phyloP scores from a whole-genome alignment of 768 basidiomycete species.

The Macrolepiota dolichaula region DNA sequence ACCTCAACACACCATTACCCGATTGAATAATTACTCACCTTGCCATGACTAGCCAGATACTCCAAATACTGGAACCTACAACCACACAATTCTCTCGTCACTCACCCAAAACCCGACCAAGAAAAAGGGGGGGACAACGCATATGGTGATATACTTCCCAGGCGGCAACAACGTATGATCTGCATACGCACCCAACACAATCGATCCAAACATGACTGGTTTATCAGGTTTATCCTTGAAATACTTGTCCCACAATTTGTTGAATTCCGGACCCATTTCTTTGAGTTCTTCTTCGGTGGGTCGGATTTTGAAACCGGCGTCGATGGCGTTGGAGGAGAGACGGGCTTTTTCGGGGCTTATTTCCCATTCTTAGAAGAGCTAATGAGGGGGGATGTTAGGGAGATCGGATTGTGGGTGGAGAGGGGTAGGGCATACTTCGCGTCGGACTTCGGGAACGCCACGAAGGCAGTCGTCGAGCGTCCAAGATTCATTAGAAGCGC shows the following conservation, averaged over 20 bases:
- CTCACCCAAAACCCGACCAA: not conserved
- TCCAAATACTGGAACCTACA: too few species aligned
- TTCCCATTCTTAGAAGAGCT: slow-evolving; percentile 65
- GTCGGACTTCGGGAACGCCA: slow-evolving; percentile 55
- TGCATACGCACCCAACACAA: slow-evolving; percentile 54
- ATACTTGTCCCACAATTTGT: slow-evolving; percentile 62
- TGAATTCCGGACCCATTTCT: slow-evolving; percentile 79
- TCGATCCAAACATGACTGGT: slow-evolving; percentile 73
- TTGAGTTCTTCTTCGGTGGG: slow-evolving; percentile 67
- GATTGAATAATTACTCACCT: slow-evolving; percentile 31
- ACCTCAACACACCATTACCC: too few species aligned
- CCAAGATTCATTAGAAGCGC: slow-evolving; percentile 60
- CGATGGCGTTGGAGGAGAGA: slow-evolving; percentile 67
- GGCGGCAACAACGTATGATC: slow-evolving; percentile 70
- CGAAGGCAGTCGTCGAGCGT: slow-evolving; percentile 72
- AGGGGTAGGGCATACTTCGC: slow-evolving; percentile 42
- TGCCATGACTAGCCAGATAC: slow-evolving; percentile 70
- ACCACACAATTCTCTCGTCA: not conserved
- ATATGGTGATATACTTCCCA: slow-evolving; percentile 71
- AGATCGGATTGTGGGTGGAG: not conserved
- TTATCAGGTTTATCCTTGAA: slow-evolving; percentile 82
- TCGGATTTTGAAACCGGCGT: slow-evolving; percentile 77
- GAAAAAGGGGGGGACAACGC: slow-evolving; percentile 11
- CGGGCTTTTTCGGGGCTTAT: slow-evolving; percentile 63
- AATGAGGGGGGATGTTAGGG: not conserved